Percentiles rank a stretch among this genome's conserved stretches.
Conservation (phyloP, 78 protist genomes). For the Protostelium mycophagum region DNA sequence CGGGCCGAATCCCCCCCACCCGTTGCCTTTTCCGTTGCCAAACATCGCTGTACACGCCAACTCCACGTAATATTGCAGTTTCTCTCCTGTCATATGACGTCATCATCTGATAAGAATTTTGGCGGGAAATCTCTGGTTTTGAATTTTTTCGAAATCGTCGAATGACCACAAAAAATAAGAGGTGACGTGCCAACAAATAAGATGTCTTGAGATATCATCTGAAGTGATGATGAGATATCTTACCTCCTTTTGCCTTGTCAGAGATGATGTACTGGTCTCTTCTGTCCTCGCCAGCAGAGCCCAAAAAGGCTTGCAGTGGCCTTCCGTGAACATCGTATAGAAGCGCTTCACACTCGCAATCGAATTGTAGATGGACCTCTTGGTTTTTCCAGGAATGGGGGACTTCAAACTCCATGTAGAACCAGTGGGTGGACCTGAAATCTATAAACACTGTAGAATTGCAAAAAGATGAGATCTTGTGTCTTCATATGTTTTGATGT, state of each 20-base stretch:
- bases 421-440: constrained; percentile 50
- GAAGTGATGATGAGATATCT: background rate
- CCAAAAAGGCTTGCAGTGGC: constrained; percentile 55
- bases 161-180: background rate
- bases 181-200: constrained; percentile 3
- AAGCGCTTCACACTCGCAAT: constrained; percentile 45
- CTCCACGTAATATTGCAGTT: constrained; percentile 21
- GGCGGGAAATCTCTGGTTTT: background rate
- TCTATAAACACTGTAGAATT: background rate
- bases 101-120: no score
- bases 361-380: constrained; percentile 45
- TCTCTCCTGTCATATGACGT: background rate
- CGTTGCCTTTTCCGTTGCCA: constrained; percentile 53
- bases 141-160: background rate
- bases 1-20: constrained; percentile 40
- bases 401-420: constrained; percentile 24
- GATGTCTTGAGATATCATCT: background rate
- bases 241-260: constrained; percentile 29
- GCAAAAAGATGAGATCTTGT: background rate
- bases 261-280: constrained; percentile 37
- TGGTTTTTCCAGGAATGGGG: constrained; percentile 33
- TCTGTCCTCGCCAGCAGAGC: constrained; percentile 58
- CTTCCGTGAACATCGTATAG: constrained; percentile 28
- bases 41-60: constrained; percentile 71
- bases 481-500: no score